These are phyloP conservation scores for Lactarius psammicola DNA, from an alignment of 768 basidiomycete species.

Conservation along the genomic window DNA sequence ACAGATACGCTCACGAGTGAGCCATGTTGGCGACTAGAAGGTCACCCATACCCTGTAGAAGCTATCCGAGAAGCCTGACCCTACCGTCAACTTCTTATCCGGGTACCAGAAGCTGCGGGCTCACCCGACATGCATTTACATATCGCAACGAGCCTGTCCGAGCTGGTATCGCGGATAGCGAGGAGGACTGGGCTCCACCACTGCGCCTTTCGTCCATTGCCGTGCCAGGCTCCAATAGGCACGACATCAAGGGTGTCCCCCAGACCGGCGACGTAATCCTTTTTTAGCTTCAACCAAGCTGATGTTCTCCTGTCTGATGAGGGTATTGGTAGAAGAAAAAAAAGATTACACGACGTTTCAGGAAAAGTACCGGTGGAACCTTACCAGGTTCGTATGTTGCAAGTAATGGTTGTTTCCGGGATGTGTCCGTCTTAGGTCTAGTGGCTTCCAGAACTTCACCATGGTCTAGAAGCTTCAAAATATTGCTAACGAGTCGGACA, in stretches of 20 bases:
- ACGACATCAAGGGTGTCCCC: constrained; percentile 75
- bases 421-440: constrained; percentile 38
- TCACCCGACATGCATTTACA: constrained; percentile 89
- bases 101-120: constrained; percentile 27
- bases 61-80: constrained; percentile 74
- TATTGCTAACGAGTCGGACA: constrained; percentile 15
- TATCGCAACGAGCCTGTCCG: constrained; percentile 65
- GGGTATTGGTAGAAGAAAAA: background rate
- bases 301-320: constrained; percentile 71
- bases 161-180: constrained; percentile 65
- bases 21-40: background rate
- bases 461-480: constrained; percentile 61
- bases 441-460: constrained; percentile 41
- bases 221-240: constrained; percentile 84
- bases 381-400: constrained; percentile 82
- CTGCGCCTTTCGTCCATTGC: constrained; percentile 80
- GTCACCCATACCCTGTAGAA: constrained; percentile 65
- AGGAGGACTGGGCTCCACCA: constrained; percentile 94
- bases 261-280: constrained; percentile 80
- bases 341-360: background rate
- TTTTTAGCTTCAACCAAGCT: constrained; percentile 91
- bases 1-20: constrained; percentile 7
- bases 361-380: constrained; percentile 26
- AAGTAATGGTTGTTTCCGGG: constrained; percentile 64
- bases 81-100: background rate